Evolutionary conservation across 148 eudicot genomes (phyloP).

Genomic region (Dysphania ambrosioides): DNA sequence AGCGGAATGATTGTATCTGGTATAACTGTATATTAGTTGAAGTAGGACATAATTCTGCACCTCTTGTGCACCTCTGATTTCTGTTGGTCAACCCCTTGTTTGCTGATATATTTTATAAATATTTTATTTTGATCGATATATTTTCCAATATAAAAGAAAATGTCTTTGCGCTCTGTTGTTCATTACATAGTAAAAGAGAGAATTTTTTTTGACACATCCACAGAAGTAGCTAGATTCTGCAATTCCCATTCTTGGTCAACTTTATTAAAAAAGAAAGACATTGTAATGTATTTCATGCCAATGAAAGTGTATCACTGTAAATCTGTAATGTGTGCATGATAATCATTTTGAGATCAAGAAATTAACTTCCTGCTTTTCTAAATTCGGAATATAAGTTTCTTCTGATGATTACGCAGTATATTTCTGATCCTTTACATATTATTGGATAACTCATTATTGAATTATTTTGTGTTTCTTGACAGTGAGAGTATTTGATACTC

Average conservation of each 20-base stretch:
- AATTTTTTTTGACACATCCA: background rate
- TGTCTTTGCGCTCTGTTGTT: background rate
- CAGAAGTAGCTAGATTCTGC: background rate
- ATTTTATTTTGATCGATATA: background rate
- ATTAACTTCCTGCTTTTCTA: background rate
- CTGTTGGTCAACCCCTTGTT: background rate
- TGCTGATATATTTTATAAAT: background rate
- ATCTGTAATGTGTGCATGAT: background rate
- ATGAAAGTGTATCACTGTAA: background rate
- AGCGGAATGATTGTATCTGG: background rate
- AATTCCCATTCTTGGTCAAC: background rate
- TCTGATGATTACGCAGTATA: background rate
- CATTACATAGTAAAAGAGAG: background rate
- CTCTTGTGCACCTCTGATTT: background rate
- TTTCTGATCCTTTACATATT: background rate
- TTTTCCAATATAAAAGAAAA: background rate
- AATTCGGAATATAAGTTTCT: background rate
- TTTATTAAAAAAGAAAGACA: background rate
- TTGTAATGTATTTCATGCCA: background rate
- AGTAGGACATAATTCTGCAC: background rate
- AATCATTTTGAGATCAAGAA: background rate
- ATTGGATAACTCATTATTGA: background rate
- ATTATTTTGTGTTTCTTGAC: conserved; percentile 25
- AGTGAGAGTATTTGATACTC: conserved; percentile 90
- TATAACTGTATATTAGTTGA: too few species aligned